Conservation (phyloP, 345 rosid genomes). For the Melaleuca quinquenervia region DNA sequence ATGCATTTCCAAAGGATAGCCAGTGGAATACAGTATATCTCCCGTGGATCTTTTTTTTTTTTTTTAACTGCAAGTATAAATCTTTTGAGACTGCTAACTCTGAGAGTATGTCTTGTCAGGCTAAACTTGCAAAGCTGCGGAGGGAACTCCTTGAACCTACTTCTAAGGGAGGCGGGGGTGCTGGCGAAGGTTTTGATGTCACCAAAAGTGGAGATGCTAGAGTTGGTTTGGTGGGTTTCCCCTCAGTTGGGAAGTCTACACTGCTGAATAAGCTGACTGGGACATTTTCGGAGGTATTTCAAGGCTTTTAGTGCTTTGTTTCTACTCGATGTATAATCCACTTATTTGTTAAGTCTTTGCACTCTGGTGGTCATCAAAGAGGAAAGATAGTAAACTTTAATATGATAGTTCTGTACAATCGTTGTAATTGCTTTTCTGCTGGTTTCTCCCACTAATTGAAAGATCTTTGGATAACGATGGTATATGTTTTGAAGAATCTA, state of each 20-base stretch:
- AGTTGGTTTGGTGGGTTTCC: constrained; percentile 95
- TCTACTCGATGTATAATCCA: background rate
- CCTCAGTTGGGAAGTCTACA: constrained; percentile 98
- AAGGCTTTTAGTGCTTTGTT: background rate
- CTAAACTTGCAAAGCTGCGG: constrained; percentile 88
- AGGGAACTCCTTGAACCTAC: constrained; percentile 91
- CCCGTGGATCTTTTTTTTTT: background rate
- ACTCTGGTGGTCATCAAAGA: background rate
- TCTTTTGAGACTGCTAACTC: background rate
- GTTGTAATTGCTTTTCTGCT: background rate
- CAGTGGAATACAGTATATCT: background rate
- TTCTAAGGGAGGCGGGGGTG: constrained; percentile 80
- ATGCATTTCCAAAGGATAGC: background rate
- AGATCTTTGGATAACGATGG: background rate
- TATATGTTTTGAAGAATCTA: background rate
- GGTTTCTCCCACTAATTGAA: background rate
- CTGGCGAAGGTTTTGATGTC: constrained; percentile 97
- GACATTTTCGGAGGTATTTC: constrained; percentile 84
- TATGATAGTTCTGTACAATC: background rate
- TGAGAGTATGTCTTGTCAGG: constrained; percentile 21
- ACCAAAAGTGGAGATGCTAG: constrained; percentile 96
- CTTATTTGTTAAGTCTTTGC: background rate
- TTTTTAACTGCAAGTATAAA: background rate
- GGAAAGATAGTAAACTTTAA: background rate
- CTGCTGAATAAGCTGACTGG: constrained; percentile 89